phyloP scores from a whole-genome alignment of 2,329 filamentous ascomycete genomes.

The Xylariaceae sp. region DNA sequence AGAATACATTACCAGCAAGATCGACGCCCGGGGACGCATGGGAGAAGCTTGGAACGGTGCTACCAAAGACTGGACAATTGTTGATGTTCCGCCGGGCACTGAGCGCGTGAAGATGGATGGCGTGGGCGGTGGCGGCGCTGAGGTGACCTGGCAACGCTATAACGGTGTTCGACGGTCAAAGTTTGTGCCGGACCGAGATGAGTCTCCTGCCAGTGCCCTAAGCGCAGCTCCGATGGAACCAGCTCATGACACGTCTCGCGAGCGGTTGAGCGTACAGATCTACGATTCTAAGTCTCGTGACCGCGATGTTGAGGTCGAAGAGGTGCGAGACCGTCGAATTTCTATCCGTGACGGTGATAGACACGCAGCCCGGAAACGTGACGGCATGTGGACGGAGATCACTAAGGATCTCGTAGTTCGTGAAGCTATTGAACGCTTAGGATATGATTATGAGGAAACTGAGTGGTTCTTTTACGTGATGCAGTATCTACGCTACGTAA shows the following conservation, averaged over 20 bases:
- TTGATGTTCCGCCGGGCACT: slow-evolving; percentile 84
- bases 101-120: slow-evolving; percentile 84
- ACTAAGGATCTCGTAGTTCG: slow-evolving; percentile 88
- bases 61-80: slow-evolving; percentile 78
- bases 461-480: slow-evolving; percentile 91
- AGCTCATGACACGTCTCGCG: slow-evolving; percentile 30
- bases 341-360: slow-evolving; percentile 45
- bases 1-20: slow-evolving; percentile 62
- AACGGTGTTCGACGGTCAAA: slow-evolving; percentile 77
- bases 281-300: slow-evolving; percentile 47
- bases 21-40: slow-evolving; percentile 66
- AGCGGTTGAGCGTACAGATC: slow-evolving; percentile 54
- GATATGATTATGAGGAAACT: slow-evolving; percentile 91
- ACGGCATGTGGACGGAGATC: slow-evolving; percentile 93
- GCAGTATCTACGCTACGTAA: slow-evolving; percentile 85
- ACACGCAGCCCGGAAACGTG: slow-evolving; percentile 50
- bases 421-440: slow-evolving; percentile 83
- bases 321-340: slow-evolving; percentile 58
- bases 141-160: slow-evolving; percentile 80
- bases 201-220: slow-evolving; percentile 44
- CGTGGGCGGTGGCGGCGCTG: slow-evolving; percentile 73
- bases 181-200: slow-evolving; percentile 70
- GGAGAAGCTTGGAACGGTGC: slow-evolving; percentile 77
- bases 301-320: slow-evolving; percentile 59
- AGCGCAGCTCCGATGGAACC: slow-evolving; percentile 42